These are phyloP conservation scores for Voacanga thouarsii DNA, from an alignment of 257 asterid species.

Conservation along the genomic window DNA sequence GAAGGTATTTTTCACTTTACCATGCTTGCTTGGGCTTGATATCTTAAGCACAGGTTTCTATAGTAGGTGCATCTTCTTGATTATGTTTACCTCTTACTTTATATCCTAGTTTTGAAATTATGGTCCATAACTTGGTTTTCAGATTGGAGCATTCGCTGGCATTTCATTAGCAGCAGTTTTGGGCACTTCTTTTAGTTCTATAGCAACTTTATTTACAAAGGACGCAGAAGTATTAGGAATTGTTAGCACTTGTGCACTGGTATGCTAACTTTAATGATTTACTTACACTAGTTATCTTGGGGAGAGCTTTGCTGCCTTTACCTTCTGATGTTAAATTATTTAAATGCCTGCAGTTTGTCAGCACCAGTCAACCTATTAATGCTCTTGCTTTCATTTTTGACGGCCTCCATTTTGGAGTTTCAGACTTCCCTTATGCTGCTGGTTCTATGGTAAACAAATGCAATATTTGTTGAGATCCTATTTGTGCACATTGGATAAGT, in stretches of 20 bases:
- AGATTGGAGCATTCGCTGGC: constrained; percentile 71
- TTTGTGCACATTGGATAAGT: not conserved
- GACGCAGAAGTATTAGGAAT: constrained; percentile 59
- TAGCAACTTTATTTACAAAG: constrained; percentile 67
- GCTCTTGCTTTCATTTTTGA: constrained; percentile 81
- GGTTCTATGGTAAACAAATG: constrained; percentile 62
- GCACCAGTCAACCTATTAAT: constrained; percentile 84
- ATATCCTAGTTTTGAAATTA: constrained; percentile 8
- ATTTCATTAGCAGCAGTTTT: constrained; percentile 56
- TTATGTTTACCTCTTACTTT: constrained; percentile 1
- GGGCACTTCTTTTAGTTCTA: constrained; percentile 60
- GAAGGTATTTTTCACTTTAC: constrained; percentile 47
- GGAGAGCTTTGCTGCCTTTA: not conserved
- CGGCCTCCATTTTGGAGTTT: constrained; percentile 87
- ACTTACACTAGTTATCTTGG: not conserved
- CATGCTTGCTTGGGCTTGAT: constrained; percentile 8
- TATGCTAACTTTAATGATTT: constrained; percentile 25
- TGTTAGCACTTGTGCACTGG: constrained; percentile 66
- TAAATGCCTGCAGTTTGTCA: constrained; percentile 65
- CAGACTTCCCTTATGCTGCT: constrained; percentile 85
- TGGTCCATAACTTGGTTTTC: constrained; percentile 24
- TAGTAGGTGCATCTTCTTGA: not conserved
- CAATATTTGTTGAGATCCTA: not conserved
- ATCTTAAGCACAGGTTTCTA: not conserved
- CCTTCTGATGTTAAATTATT: constrained; percentile 19